A percentile compares a stretch with the other conserved stretches of the same genome.
These are phyloP conservation scores for Cutaneotrichosporon cavernicola DNA, from an alignment of 1,284 basidiomycete species.

Conservation along the genomic window DNA sequence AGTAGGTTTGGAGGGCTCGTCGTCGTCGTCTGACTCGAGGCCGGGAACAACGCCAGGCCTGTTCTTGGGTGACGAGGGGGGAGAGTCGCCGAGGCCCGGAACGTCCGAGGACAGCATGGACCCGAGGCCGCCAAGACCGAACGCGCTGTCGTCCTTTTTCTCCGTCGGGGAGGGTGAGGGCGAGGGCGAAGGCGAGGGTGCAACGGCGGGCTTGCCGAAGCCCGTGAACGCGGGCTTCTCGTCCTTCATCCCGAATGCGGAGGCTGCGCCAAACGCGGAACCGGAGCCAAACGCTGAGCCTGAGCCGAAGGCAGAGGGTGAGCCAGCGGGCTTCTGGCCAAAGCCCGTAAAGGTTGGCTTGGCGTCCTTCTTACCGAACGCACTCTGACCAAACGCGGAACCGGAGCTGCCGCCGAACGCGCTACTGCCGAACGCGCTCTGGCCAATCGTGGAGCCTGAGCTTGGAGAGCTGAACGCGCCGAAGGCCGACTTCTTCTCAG, in stretches of 20 bases:
- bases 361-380: slow-evolving; percentile 16
- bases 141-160: slow-evolving; percentile 29
- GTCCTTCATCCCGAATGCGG: slow-evolving; percentile 11
- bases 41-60: slow-evolving; percentile 20
- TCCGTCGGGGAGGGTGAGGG: not conserved
- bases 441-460: slow-evolving; percentile 17
- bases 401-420: not conserved
- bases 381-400: not conserved
- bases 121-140: slow-evolving; percentile 42
- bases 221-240: not conserved
- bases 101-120: slow-evolving; percentile 32
- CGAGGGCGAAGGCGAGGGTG: not conserved
- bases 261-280: not conserved
- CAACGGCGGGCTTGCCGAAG: not conserved
- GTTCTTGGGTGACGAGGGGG: slow-evolving; percentile 34
- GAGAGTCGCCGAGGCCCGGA: slow-evolving; percentile 38
- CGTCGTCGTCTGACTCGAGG: slow-evolving; percentile 21
- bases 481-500: slow-evolving; percentile 14
- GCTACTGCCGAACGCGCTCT: slow-evolving; percentile 20
- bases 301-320: slow-evolving; percentile 12
- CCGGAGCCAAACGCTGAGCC: slow-evolving; percentile 19
- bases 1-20: slow-evolving; percentile 22
- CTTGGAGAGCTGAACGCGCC: slow-evolving; percentile 13
- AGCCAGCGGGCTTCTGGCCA: slow-evolving; percentile 16
- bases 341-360: slow-evolving; percentile 18